phyloP scores from a whole-genome alignment of 2,329 filamentous ascomycete species.

The Diaporthe caulivora region DNA sequence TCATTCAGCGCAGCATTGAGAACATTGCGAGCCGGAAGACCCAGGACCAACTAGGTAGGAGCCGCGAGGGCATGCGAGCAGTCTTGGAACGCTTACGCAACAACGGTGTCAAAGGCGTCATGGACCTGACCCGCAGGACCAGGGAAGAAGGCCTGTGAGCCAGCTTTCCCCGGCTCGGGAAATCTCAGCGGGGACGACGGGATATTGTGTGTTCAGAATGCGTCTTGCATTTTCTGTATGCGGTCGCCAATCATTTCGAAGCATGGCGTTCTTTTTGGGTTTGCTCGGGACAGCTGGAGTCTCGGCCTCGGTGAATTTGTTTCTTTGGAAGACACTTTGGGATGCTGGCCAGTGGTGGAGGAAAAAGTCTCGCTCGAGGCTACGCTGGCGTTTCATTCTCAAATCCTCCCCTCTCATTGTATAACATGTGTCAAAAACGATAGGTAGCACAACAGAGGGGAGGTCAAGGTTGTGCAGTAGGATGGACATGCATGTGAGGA shows the following conservation, averaged over 20 bases:
- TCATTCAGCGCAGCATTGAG: conserved; percentile 83
- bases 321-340: conserved; percentile 12
- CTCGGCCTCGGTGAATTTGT: conserved; percentile 22
- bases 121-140: conserved; percentile 65
- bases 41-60: conserved; percentile 82
- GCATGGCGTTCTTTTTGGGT: conserved; percentile 38
- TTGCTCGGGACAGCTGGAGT: conserved; percentile 5
- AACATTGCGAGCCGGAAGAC: conserved; percentile 82
- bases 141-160: conserved; percentile 46
- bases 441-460: not conserved
- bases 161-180: not conserved
- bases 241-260: conserved; percentile 27
- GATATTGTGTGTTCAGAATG: not conserved
- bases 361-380: conserved; percentile 11
- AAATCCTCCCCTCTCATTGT: conserved; percentile 33
- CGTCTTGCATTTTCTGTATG: conserved; percentile 27
- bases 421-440: conserved; percentile 25
- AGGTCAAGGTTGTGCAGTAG: not conserved
- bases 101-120: conserved; percentile 68
- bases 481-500: not conserved
- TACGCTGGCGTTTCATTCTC: conserved; percentile 5
- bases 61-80: conserved; percentile 85
- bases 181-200: not conserved
- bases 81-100: conserved; percentile 78
- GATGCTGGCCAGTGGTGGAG: conserved; percentile 11